Percentiles rank a stretch among this genome's conserved stretches.
phyloP scores from a whole-genome alignment of 257 asterid species.

The Buddleja alternifolia region DNA sequence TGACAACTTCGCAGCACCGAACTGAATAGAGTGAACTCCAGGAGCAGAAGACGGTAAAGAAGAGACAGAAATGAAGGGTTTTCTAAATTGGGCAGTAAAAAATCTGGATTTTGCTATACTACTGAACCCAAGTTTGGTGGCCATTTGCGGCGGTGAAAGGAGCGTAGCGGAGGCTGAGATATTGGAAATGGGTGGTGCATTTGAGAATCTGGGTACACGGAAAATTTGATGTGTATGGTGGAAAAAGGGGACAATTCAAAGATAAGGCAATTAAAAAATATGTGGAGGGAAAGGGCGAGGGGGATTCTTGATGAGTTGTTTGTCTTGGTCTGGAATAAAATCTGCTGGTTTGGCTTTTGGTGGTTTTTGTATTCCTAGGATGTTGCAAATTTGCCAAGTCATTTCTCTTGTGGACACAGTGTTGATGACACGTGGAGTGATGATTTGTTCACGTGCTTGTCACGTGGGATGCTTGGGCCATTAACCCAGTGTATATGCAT shows the following conservation, averaged over 20 bases:
- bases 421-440: constrained; percentile 3
- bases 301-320: constrained; percentile 17
- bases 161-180: constrained; percentile 23
- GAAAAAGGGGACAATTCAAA: constrained; percentile 35
- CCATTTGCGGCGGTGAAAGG: constrained; percentile 51
- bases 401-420: background rate
- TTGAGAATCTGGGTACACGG: constrained; percentile 27
- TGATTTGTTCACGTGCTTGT: background rate
- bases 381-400: constrained; percentile 33
- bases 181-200: constrained; percentile 34
- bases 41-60: constrained; percentile 49
- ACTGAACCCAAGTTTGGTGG: constrained; percentile 58
- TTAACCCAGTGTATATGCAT: too few species aligned
- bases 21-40: constrained; percentile 43
- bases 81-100: constrained; percentile 47
- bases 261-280: constrained; percentile 62
- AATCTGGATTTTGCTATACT: constrained; percentile 44
- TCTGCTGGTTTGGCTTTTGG: constrained; percentile 11
- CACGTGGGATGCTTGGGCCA: constrained; percentile 7
- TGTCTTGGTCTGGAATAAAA: constrained; percentile 20
- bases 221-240: constrained; percentile 29
- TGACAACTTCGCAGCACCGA: constrained; percentile 36
- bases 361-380: constrained; percentile 16
- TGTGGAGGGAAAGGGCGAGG: constrained; percentile 66
- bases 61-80: constrained; percentile 43